Conservation (phyloP, 306 rosid genomes). For the Oxytropis ochrocephala region DNA sequence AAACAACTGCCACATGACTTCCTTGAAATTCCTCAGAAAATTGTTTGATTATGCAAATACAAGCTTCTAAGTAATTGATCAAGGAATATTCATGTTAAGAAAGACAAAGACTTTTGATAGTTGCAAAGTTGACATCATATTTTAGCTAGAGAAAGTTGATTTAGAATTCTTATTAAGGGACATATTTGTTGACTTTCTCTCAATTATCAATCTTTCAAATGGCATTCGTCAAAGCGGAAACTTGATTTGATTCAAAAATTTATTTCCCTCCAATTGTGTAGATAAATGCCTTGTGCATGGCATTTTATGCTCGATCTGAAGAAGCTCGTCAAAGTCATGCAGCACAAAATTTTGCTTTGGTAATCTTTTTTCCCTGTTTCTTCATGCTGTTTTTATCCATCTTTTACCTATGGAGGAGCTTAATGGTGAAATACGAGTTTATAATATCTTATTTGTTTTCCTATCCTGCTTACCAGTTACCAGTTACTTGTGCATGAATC, state of each 20-base stretch:
- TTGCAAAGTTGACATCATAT: slow-evolving; percentile 12
- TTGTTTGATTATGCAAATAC: neutral
- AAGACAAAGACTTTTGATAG: slow-evolving; percentile 6
- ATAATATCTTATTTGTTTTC: neutral
- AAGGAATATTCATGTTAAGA: slow-evolving; percentile 4
- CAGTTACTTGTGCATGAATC: slow-evolving; percentile 24
- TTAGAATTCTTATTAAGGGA: neutral
- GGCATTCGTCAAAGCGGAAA: neutral
- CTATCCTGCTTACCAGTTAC: slow-evolving; percentile 3
- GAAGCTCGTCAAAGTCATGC: slow-evolving; percentile 91
- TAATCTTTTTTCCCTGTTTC: slow-evolving; percentile 14
- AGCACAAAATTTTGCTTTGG: slow-evolving; percentile 85
- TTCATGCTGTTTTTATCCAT: neutral
- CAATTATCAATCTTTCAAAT: neutral
- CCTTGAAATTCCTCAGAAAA: slow-evolving; percentile 13
- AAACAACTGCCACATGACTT: neutral
- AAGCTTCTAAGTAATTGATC: slow-evolving; percentile 10
- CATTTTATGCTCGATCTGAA: slow-evolving; percentile 91
- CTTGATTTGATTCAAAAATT: slow-evolving; percentile 20
- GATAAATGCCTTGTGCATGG: slow-evolving; percentile 93
- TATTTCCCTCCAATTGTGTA: slow-evolving; percentile 34
- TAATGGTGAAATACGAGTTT: neutral
- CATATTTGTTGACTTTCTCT: slow-evolving; percentile 4
- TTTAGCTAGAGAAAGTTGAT: slow-evolving; percentile 13
- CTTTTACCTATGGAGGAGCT: neutral